These are phyloP conservation scores for Russula dissimulans DNA, from an alignment of 768 basidiomycete genomes.

Conservation along the genomic window DNA sequence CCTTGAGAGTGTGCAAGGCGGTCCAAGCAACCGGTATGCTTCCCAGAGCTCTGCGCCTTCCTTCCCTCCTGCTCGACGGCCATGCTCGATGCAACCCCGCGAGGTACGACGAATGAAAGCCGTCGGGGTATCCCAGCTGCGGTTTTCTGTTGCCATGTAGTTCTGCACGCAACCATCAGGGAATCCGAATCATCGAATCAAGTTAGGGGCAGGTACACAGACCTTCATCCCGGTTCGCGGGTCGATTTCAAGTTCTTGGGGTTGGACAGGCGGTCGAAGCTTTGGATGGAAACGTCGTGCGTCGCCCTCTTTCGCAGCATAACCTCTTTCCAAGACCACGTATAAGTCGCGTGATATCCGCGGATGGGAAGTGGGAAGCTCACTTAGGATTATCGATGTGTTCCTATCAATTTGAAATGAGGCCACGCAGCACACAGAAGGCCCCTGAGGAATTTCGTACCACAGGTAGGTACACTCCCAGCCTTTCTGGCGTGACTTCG, in stretches of 20 bases:
- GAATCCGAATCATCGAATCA: background rate
- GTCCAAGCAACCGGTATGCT: constrained; percentile 64
- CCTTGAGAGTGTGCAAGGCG: constrained; percentile 61
- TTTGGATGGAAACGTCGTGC: constrained; percentile 62
- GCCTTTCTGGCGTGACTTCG: constrained; percentile 58
- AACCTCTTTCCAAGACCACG: constrained; percentile 25
- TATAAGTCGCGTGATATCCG: background rate
- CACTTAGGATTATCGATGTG: constrained; percentile 76
- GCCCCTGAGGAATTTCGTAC: constrained; percentile 27
- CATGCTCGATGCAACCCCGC: constrained; percentile 55
- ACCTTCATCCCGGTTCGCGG: constrained; percentile 51
- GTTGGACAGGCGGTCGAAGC: constrained; percentile 64
- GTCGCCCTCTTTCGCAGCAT: constrained; percentile 56
- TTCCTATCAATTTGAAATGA: constrained; percentile 33
- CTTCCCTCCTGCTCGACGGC: constrained; percentile 45
- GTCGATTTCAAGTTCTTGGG: constrained; percentile 69
- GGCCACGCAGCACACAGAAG: background rate
- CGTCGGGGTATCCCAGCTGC: constrained; percentile 63
- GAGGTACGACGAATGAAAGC: constrained; percentile 57
- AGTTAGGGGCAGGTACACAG: background rate
- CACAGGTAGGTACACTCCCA: constrained; percentile 70
- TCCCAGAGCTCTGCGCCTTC: constrained; percentile 52
- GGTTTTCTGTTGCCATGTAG: constrained; percentile 52
- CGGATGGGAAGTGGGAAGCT: background rate
- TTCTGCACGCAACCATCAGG: constrained; percentile 35